Base-by-base conservation (phyloP, 352 stramenopile genomes). In the Thraustotheca clavata region DNA sequence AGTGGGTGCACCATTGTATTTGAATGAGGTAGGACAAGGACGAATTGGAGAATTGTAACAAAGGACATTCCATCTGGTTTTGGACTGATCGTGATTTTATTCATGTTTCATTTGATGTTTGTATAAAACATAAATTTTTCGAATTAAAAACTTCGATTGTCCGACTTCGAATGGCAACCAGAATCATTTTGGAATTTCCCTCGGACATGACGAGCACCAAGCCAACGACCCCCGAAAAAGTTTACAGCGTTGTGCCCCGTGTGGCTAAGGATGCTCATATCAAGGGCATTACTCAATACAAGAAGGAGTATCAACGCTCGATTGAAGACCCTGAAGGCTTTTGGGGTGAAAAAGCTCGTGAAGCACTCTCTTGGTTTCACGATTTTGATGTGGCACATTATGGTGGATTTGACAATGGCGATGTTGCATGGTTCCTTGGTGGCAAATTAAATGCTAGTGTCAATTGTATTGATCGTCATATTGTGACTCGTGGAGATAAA, bases 381-480 rank as follows among this genome's bases (percentile, higher is more conserved):
- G 82, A 95, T 59, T 98, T 98, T 60, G 83, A 96, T 72, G 69
- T 87, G 54, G 88, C 81, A 31, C 69, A 86, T n/a, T 81, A 84
- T 38, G 96, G 94, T 20, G 76, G 70, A 39, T 89, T 99, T 33
- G 67, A 76, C 60, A 84, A 97, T 20, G 92, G 94, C 55, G 89
- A 98, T 72, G 81, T 98, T 29, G 76, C 89, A 27, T 98, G 95
- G 95, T 99, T 99, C 80, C 72, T 87, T 14, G 95, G 95, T 59
- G 96, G 93, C 48, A 94, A 97, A 68, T 69, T 98, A 20, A 98
- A 98, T 67, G 79, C 97, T 35, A 94, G 75, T 63, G 83, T 89
- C 71, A 98, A 98, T 70, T 98, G 91, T 60, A 86, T 99, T 20
- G 97, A 99, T 73, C 86, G 94, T 38, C 95, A 99, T 69, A 77